These are phyloP conservation scores for Bipolaris cookei DNA, from an alignment of 2,329 filamentous ascomycete species.

Conservation along the genomic window DNA sequence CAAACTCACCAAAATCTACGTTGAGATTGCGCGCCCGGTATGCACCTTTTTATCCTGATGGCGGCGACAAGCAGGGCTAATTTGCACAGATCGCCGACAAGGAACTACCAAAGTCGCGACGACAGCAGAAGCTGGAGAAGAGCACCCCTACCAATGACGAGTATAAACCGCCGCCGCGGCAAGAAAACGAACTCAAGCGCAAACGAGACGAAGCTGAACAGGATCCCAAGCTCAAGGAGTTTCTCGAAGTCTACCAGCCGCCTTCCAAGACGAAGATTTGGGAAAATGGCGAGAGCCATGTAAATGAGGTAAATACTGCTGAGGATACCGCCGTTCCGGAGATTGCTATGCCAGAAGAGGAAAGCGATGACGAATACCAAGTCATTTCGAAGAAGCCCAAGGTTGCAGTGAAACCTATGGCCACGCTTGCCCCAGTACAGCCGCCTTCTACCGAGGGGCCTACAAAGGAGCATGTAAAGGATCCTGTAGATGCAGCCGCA, in stretches of 20 bases:
- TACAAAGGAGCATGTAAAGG: not conserved
- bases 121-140: slow-evolving; percentile 40
- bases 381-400: slow-evolving; percentile 59
- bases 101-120: slow-evolving; percentile 43
- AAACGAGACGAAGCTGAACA: slow-evolving; percentile 65
- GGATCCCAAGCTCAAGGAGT: slow-evolving; percentile 85
- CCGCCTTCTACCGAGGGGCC: slow-evolving; percentile 1
- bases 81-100: slow-evolving; percentile 41
- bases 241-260: slow-evolving; percentile 79
- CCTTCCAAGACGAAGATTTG: slow-evolving; percentile 69
- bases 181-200: slow-evolving; percentile 64
- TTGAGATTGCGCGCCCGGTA: slow-evolving; percentile 86
- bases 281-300: slow-evolving; percentile 59
- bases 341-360: slow-evolving; percentile 49
- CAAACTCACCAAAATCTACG: slow-evolving; percentile 90
- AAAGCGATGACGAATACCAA: slow-evolving; percentile 80
- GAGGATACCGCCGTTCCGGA: slow-evolving; percentile 28
- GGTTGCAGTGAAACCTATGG: slow-evolving; percentile 17
- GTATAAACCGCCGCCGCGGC: slow-evolving; percentile 32
- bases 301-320: slow-evolving; percentile 19
- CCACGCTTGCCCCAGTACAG: slow-evolving; percentile 12
- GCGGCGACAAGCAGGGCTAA: slow-evolving; percentile 34
- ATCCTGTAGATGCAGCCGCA: slow-evolving; percentile 1
- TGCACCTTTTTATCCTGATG: slow-evolving; percentile 31
- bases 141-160: slow-evolving; percentile 30